phyloP scores from a whole-genome alignment of 805 yeast species.

The Candida schatavii region DNA sequence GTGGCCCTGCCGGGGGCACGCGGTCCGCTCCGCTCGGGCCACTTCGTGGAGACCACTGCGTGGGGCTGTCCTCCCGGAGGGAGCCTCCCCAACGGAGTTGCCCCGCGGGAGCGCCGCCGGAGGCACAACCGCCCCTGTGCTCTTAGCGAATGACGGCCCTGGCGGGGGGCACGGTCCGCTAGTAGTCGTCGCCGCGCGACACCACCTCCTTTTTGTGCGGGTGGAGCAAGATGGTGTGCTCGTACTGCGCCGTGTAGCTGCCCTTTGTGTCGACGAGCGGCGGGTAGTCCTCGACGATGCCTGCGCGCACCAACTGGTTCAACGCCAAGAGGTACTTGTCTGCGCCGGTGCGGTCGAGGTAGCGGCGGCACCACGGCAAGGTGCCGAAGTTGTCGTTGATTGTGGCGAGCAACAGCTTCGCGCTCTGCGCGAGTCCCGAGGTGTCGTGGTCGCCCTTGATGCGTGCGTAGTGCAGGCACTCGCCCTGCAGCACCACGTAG shows the following conservation, averaged over 20 bases:
- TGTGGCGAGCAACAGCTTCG: constrained; percentile 63
- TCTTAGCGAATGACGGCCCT: too few species aligned
- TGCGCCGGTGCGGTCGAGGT: constrained; percentile 86
- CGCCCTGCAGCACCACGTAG: constrained; percentile 81
- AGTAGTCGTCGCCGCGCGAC: constrained; percentile 93
- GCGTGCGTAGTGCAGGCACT: constrained; percentile 89
- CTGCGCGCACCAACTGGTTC: constrained; percentile 79
- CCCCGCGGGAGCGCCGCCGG: too few species aligned
- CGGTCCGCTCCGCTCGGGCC: too few species aligned
- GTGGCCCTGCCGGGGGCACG: neutral
- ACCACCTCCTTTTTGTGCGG: constrained; percentile 93
- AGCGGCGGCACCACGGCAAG: constrained; percentile 94
- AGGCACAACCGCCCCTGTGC: too few species aligned
- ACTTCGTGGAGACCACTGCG: neutral
- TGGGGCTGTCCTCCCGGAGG: neutral
- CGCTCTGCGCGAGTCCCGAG: constrained; percentile 57
- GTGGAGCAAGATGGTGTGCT: constrained; percentile 88
- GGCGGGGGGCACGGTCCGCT: too few species aligned
- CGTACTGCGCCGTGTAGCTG: constrained; percentile 92
- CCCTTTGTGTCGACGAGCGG: constrained; percentile 85
- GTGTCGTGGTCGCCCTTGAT: constrained; percentile 42
- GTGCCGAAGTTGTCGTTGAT: constrained; percentile 89
- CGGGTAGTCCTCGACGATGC: constrained; percentile 90
- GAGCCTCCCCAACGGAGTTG: too few species aligned
- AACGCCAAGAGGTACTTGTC: constrained; percentile 87